Evolutionary conservation across 2,329 filamentous ascomycete species (phyloP).

Genomic region (Magnaporthales sp.): DNA sequence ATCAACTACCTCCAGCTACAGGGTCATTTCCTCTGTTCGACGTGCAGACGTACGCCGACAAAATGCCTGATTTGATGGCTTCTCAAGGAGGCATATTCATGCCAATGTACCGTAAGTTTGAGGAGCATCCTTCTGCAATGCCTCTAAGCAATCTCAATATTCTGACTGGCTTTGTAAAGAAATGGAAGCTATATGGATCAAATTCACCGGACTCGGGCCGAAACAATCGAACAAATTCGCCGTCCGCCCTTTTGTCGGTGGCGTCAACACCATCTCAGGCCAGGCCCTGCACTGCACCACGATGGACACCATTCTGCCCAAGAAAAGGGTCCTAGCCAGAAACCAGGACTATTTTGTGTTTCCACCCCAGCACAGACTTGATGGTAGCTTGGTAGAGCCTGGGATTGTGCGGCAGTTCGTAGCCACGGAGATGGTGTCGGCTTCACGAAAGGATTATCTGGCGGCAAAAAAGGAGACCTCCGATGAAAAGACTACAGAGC

Average conservation of each 20-base stretch:
- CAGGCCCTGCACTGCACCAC: slow-evolving; percentile 1
- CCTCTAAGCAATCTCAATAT: background rate
- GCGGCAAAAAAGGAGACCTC: background rate
- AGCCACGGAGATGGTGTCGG: slow-evolving; percentile 5
- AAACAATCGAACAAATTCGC: background rate
- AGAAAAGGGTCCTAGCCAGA: background rate
- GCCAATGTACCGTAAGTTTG: slow-evolving; percentile 9
- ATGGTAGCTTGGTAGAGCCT: slow-evolving; percentile 5
- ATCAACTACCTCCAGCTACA: slow-evolving; percentile 24
- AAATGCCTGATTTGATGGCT: background rate
- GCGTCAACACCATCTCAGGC: slow-evolving; percentile 8
- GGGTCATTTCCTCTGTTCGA: slow-evolving; percentile 23
- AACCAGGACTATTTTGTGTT: slow-evolving; percentile 7
- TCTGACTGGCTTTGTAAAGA: background rate
- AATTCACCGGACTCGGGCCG: background rate
- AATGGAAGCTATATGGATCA: slow-evolving; percentile 8
- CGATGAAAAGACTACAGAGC: background rate
- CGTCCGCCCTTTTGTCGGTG: slow-evolving; percentile 6
- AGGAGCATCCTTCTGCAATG: background rate
- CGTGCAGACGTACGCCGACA: background rate
- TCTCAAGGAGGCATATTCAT: slow-evolving; percentile 8
- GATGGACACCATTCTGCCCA: background rate
- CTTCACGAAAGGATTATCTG: background rate
- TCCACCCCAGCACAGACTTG: slow-evolving; percentile 5
- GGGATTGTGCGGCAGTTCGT: slow-evolving; percentile 8